phyloP scores from a whole-genome alignment of 192 early-diverging fungal genomes.

The Lunasporangiospora selenospora region DNA sequence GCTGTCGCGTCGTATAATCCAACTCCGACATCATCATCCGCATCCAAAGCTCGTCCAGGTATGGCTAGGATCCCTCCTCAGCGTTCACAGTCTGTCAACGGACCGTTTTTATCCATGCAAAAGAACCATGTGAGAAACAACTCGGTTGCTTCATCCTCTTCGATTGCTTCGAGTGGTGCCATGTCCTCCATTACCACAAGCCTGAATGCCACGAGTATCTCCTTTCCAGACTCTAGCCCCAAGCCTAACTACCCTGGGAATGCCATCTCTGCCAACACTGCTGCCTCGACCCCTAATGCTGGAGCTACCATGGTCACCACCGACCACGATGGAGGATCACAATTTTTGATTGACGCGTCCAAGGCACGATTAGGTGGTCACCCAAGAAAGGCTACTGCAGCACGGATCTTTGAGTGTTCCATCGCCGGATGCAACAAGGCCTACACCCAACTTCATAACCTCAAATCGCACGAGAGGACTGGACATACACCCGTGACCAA shows the following conservation, averaged over 20 bases:
- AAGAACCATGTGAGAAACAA: too few relatives aligned
- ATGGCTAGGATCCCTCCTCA: too few relatives aligned
- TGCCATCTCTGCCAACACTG: too few relatives aligned
- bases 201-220: conserved; percentile 17
- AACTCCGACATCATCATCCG: background rate
- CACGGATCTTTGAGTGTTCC: conserved; percentile 56
- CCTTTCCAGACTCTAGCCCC: conserved; percentile 9
- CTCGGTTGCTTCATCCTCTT: conserved; percentile 27
- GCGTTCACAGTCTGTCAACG: too few relatives aligned
- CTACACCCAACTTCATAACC: conserved; percentile 50
- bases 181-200: conserved; percentile 18
- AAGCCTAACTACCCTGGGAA: too few relatives aligned
- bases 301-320: too few relatives aligned
- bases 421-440: conserved; percentile 50
- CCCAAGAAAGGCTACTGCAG: conserved; percentile 56
- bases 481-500: conserved; percentile 64
- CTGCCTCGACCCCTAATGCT: too few relatives aligned
- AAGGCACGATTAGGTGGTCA: conserved; percentile 14
- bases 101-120: too few relatives aligned
- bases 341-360: too few relatives aligned
- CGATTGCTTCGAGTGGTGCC: conserved; percentile 19
- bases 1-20: conserved; percentile 18
- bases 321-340: too few relatives aligned
- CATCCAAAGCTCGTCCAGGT: conserved; percentile 9
- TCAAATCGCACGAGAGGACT: conserved; percentile 58